Evolutionary conservation across 177 flowering plant genomes (phyloP), one percentile per base, ranked within the genome.

Genomic region (Telopea speciosissima): DNA sequence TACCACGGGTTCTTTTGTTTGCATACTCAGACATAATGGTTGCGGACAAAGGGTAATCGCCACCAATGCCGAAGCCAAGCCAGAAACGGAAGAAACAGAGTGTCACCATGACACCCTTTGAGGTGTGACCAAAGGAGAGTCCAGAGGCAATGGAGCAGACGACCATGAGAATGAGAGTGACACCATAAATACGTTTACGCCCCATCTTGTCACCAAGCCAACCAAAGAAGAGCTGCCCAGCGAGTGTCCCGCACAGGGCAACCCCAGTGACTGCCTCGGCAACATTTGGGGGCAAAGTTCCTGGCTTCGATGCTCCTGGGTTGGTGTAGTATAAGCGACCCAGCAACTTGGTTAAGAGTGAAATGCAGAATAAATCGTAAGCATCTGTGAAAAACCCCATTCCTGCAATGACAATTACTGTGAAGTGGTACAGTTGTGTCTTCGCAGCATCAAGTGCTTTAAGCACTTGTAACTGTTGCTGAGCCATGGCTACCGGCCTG

Each of bases 351-450:
- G 92, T 82, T 49, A 88, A 87, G 0, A 86, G 76, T 23, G 91
- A 85, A 72, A 86, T 85, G 81, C 86, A 83, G 73, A 88, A 88
- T 23, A 88, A 86, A 70, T 88, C 92, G 58, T 88, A 88, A 0
- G 92, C 89, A 63, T 88, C 92, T 9, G 92, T 88, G 80, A 88
- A 88, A 79, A 88, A 88, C 1, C 92, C 92, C 92, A 88, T 86
- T 33, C 92, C 92, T 23, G 92, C 90, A 12, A 86, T 84, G 1
- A 87, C 80, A 21, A 86, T 85, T 6, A 90, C 92, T 0, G 86
- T 85, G 83, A 88, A 88, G 71, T 88, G 92, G 81, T 88, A 88
- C 86, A 72, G 77, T 77, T 86, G 89, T 3, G 91, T 86, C 68
- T 81, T 88, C 4, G 90, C 92, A 5, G 71, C 75, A 62, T 88